Percentiles rank a stretch among this genome's conserved stretches.
Conservation (phyloP, 2,329 filamentous ascomycete genomes). For the Exserohilum turcica region DNA sequence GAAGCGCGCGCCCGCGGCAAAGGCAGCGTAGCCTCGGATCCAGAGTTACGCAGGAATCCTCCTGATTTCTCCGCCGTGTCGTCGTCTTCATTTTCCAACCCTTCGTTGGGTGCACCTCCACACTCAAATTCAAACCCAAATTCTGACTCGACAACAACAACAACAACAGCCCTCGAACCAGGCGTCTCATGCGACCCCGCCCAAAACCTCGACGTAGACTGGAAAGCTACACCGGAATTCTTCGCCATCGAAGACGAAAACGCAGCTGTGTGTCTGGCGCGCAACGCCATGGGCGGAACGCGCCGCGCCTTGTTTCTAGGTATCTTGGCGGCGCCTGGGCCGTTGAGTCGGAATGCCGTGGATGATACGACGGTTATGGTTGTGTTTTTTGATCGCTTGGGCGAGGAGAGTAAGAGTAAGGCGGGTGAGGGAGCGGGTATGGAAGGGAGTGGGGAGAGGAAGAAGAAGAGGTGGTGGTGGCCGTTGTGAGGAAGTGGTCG, state of each 20-base stretch:
- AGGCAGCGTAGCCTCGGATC: constrained; percentile 25
- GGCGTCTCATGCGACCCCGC: constrained; percentile 43
- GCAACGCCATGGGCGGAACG: constrained; percentile 60
- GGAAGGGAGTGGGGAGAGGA: constrained; percentile 1
- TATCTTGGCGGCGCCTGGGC: constrained; percentile 41
- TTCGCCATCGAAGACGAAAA: constrained; percentile 60
- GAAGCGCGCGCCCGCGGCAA: constrained; percentile 42
- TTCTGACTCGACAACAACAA: not conserved
- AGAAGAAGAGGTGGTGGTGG: constrained; percentile 22
- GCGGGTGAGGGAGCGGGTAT: not conserved
- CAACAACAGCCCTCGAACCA: constrained; percentile 27
- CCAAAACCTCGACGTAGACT: constrained; percentile 47
- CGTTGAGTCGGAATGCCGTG: constrained; percentile 48
- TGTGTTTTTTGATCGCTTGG: constrained; percentile 56
- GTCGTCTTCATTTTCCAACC: too few species aligned
- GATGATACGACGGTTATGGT: constrained; percentile 61
- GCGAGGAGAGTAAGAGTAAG: not conserved
- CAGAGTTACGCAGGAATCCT: constrained; percentile 12
- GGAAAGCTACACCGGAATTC: constrained; percentile 50
- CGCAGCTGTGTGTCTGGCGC: constrained; percentile 57
- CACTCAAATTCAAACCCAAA: too few species aligned
- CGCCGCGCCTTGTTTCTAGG: constrained; percentile 49
- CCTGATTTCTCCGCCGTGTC: constrained; percentile 11
- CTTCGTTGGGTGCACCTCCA: too few species aligned
- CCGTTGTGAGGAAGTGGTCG: constrained; percentile 13